Percentiles rank a stretch among this genome's conserved stretches.
These are phyloP conservation scores for Alternaria incomplexa DNA, from an alignment of 2,329 filamentous ascomycete genomes.

Conservation along the genomic window DNA sequence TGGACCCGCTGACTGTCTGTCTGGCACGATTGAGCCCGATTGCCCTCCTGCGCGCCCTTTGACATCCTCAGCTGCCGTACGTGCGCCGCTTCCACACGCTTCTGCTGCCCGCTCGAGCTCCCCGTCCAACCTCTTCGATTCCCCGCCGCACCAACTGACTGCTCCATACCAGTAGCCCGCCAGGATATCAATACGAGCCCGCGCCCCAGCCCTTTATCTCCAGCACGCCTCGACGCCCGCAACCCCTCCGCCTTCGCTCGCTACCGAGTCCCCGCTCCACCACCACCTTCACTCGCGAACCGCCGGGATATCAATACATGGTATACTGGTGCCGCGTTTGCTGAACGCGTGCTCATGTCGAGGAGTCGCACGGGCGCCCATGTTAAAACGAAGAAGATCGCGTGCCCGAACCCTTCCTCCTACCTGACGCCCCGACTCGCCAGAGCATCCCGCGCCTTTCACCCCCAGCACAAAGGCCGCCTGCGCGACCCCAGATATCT, in stretches of 20 bases:
- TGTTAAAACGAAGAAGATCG: constrained; percentile 58
- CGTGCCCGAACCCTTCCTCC: constrained; percentile 53
- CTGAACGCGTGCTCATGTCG: constrained; percentile 42
- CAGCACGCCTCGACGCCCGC: constrained; percentile 5
- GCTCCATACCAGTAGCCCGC: constrained; percentile 17
- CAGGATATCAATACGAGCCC: constrained; percentile 27
- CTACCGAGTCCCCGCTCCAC: constrained; percentile 21
- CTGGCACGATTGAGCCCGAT: constrained; percentile 42
- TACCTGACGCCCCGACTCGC: constrained; percentile 43
- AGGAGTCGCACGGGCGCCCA: constrained; percentile 48
- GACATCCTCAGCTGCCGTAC: constrained; percentile 29
- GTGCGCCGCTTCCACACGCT: constrained; percentile 37
- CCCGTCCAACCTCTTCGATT: constrained; percentile 21
- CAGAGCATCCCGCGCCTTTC: constrained; percentile 30
- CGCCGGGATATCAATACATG: constrained; percentile 30
- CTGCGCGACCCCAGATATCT: constrained; percentile 33
- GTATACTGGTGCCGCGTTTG: constrained; percentile 32
- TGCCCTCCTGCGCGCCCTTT: constrained; percentile 33
- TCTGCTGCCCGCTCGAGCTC: constrained; percentile 27
- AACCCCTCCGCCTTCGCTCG: constrained; percentile 16
- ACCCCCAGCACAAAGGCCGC: constrained; percentile 36
- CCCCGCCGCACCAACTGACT: constrained; percentile 31
- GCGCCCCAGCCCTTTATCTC: constrained; percentile 8
- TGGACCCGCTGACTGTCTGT: constrained; percentile 26
- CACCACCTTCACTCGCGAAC: constrained; percentile 18